These are phyloP conservation scores for Galerina marginata DNA, from an alignment of 768 basidiomycete genomes.

Conservation along the genomic window DNA sequence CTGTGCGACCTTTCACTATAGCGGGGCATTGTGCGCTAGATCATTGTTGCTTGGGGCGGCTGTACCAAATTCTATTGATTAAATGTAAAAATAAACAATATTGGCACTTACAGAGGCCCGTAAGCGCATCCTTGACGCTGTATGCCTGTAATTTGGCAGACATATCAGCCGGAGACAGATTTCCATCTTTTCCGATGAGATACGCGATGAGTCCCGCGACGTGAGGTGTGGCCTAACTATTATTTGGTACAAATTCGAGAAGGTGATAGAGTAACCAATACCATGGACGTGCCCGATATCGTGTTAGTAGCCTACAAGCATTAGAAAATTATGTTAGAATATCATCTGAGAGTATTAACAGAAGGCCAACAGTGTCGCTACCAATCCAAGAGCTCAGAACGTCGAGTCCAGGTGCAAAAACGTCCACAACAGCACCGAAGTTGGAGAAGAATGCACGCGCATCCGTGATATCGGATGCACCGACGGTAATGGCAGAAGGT, in stretches of 20 bases:
- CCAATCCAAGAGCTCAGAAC: conserved; percentile 22
- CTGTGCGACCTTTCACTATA: too few relatives aligned
- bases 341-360: not conserved
- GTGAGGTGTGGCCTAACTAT: conserved; percentile 39
- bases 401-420: conserved; percentile 35
- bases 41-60: too few relatives aligned
- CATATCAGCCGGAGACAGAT: conserved; percentile 34
- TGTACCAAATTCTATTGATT: too few relatives aligned
- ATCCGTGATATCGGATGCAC: conserved; percentile 34
- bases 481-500: conserved; percentile 36
- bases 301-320: conserved; percentile 26
- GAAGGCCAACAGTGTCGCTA: conserved; percentile 15
- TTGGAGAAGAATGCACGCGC: conserved; percentile 36
- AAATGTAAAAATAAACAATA: too few relatives aligned
- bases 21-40: too few relatives aligned
- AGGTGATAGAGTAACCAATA: too few relatives aligned
- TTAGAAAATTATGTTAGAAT: not conserved
- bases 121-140: conserved; percentile 28
- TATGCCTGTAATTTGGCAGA: conserved; percentile 27
- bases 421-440: conserved; percentile 35
- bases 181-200: conserved; percentile 34
- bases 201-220: conserved; percentile 43
- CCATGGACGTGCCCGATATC: conserved; percentile 30
- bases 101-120: conserved; percentile 28
- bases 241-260: too few relatives aligned